Conservation (phyloP, 495 filamentous ascomycete genomes). For the Neurospora sp. region DNA sequence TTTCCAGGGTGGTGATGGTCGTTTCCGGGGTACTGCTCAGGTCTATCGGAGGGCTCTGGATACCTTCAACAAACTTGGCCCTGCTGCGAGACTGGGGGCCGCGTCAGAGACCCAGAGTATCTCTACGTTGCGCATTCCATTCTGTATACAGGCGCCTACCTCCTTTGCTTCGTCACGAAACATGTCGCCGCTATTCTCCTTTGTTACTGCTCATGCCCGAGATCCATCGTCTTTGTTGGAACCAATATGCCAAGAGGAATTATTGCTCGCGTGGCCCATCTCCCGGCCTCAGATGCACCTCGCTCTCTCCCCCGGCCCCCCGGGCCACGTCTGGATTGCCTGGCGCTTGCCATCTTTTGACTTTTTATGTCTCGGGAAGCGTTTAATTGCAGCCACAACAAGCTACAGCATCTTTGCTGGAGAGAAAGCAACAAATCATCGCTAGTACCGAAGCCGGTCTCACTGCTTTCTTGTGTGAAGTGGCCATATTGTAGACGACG, state of each 20-base stretch:
- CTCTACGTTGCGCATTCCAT: neutral
- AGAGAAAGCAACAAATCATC: neutral
- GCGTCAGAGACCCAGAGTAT: neutral
- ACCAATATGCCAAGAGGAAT: neutral
- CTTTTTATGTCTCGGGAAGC: neutral
- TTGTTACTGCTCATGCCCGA: neutral
- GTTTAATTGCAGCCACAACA: neutral
- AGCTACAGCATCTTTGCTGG: neutral
- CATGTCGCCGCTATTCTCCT: neutral
- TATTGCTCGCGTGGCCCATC: neutral
- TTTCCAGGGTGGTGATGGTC: neutral
- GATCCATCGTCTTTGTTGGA: neutral
- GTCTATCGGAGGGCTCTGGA: neutral
- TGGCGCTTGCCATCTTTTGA: neutral
- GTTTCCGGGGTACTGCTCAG: neutral
- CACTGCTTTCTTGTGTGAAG: neutral
- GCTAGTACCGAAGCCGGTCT: neutral
- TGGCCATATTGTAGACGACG: neutral
- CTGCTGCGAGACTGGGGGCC: neutral
- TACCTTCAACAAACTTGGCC: neutral
- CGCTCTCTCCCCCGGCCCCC: neutral
- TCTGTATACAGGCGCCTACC: neutral
- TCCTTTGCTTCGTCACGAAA: neutral
- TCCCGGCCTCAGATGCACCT: neutral
- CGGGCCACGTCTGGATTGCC: neutral